Base-by-base conservation (phyloP, 148 eudicot species). In the Tetragonia tetragonoides region DNA sequence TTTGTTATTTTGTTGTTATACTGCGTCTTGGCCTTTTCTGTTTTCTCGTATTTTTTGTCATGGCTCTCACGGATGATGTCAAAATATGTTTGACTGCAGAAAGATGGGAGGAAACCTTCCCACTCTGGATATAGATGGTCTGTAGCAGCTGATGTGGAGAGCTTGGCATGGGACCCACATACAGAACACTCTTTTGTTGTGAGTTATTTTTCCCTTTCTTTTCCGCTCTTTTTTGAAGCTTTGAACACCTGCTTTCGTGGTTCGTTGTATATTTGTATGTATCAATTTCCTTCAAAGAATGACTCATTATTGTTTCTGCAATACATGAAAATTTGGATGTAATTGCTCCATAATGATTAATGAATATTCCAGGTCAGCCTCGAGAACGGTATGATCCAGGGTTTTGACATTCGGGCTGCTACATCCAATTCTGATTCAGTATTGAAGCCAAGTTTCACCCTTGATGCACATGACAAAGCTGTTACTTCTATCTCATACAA, bases 381-480 rank as follows among this genome's bases (percentile, higher is more conserved):
- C 71, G 97, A 94, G 77, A 85, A 92, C 81, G 98, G 98, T 68
- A 88, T 80, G 54, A 90, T 94, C 74, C 76, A 78, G 69, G 93
- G 97, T 61, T 92, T 92, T 81, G 98, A 94, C 81, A 89, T 90
- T 68, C 88, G 98, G 75, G 79, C 84, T 73, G 92, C 93, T 57
- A 85, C 84, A 57, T 87, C 95, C n/a, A 82, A 81, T 75, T 64
- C 85, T 76, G 87, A 85, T 64, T 80, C 93, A 41, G 84, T 85
- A 28, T 70, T 84, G 53, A 87, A 89, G 79, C 90, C 97, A 44
- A 84, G 83, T 74, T 94, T 92, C 81, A 92, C 97, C 70, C 83
- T 94, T 70, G 97, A 94, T 83, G 98, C 98, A 17, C 98, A 94
- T 73, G 97, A 94, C 81, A 92, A 94, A 87, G 93, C 91, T 69